Evolutionary conservation across 345 rosid species (phyloP).

Genomic region (Cardamine occulta): DNA sequence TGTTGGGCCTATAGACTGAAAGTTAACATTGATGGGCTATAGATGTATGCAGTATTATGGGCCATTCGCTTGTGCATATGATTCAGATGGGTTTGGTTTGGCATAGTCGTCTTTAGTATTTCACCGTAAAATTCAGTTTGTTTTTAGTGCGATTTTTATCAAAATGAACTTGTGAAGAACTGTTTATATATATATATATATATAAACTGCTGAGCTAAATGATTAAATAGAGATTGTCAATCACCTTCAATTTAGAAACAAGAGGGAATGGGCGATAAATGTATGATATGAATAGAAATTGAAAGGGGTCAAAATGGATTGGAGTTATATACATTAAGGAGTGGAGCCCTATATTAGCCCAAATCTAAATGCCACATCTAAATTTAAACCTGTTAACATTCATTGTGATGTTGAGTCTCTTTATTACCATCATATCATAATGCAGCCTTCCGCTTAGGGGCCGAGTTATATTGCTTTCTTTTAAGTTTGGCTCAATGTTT

Average conservation of each 20-base stretch:
- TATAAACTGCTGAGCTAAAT: neutral
- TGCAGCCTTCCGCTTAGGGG: slow-evolving; percentile 28
- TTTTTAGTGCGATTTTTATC: neutral
- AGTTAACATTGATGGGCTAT: neutral
- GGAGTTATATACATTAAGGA: slow-evolving; percentile 35
- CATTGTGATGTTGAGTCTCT: slow-evolving; percentile 41
- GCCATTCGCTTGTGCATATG: neutral
- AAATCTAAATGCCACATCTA: slow-evolving; percentile 31
- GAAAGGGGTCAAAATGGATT: slow-evolving; percentile 32
- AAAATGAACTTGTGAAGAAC: neutral
- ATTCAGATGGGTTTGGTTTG: neutral
- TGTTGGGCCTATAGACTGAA: slow-evolving; percentile 3
- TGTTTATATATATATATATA: neutral
- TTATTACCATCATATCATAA: slow-evolving; percentile 4
- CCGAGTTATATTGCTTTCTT: slow-evolving; percentile 15
- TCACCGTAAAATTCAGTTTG: neutral
- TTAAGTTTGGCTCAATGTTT: neutral
- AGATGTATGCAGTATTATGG: neutral
- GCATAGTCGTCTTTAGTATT: neutral
- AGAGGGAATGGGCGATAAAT: slow-evolving; percentile 41
- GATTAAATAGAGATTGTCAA: neutral
- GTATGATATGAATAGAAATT: slow-evolving; percentile 1
- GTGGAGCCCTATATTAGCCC: slow-evolving; percentile 40
- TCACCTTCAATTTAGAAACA: slow-evolving; percentile 30
- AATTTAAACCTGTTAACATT: slow-evolving; percentile 20